Conservation (phyloP, 345 rosid species). For the Noccaea caerulescens region DNA sequence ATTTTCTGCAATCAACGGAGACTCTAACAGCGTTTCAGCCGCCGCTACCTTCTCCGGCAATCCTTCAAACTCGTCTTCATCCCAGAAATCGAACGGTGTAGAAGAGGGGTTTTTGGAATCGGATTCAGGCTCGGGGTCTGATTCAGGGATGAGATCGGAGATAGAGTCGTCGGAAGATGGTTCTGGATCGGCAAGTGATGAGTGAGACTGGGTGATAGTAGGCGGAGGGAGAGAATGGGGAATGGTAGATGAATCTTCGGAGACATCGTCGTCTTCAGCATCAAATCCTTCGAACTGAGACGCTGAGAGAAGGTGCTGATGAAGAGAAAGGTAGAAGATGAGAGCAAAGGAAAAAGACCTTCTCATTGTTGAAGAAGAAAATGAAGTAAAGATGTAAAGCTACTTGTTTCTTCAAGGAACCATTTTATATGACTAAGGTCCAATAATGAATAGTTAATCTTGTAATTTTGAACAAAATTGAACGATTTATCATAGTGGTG, state of each 20-base stretch:
- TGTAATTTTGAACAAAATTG: no score
- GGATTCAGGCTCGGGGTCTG: slow-evolving; percentile 20
- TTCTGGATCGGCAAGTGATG: slow-evolving; percentile 38
- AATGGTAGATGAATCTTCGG: slow-evolving; percentile 47
- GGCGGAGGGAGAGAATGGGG: slow-evolving; percentile 53
- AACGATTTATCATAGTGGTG: no score
- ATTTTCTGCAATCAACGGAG: slow-evolving; percentile 40
- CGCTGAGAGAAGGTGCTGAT: slow-evolving; percentile 44
- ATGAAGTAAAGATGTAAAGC: background rate
- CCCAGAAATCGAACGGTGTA: slow-evolving; percentile 72
- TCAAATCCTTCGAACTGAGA: slow-evolving; percentile 93
- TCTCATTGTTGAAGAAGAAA: slow-evolving; percentile 7
- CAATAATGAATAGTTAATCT: no score
- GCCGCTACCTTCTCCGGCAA: slow-evolving; percentile 51
- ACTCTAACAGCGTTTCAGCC: slow-evolving; percentile 33
- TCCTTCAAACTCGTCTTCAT: slow-evolving; percentile 94
- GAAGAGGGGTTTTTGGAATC: slow-evolving; percentile 25
- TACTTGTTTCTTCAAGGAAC: background rate
- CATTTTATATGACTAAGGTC: no score
- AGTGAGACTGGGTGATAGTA: slow-evolving; percentile 59
- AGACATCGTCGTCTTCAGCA: slow-evolving; percentile 58
- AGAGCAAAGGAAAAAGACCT: slow-evolving; percentile 5
- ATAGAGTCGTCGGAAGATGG: slow-evolving; percentile 14
- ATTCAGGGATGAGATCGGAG: slow-evolving; percentile 26
- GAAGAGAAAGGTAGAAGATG: slow-evolving; percentile 40